A percentile compares a stretch with the other conserved stretches of the same genome.
phyloP scores from a whole-genome alignment of 2,329 filamentous ascomycete genomes.

The Neoascochyta sp. region DNA sequence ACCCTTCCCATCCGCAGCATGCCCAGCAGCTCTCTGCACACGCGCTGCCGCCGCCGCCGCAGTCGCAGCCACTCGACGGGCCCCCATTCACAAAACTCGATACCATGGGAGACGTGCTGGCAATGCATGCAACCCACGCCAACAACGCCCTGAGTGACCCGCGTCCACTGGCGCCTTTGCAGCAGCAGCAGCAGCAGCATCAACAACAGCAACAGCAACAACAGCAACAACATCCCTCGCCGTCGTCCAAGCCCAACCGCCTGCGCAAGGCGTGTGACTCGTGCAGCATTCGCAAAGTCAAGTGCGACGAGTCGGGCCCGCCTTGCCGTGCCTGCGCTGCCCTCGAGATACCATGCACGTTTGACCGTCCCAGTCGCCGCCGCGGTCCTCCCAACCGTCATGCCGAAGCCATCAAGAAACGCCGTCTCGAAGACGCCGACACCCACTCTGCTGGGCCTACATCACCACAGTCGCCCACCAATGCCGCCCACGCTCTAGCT shows the following conservation, averaged over 20 bases:
- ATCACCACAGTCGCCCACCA: constrained; percentile 50
- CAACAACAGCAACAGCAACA: constrained; percentile 12
- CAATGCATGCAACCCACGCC: constrained; percentile 36
- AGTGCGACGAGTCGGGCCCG: constrained; percentile 63
- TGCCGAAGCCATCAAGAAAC: constrained; percentile 63
- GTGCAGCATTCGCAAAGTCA: constrained; percentile 43
- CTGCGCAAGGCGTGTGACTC: constrained; percentile 43
- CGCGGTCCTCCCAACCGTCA: constrained; percentile 64
- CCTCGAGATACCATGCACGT: constrained; percentile 65
- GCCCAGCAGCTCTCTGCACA: constrained; percentile 8
- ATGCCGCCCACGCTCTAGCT: constrained; percentile 52
- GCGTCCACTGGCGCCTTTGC: constrained; percentile 13
- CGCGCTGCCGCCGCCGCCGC: constrained; percentile 3
- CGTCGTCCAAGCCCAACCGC: constrained; percentile 34
- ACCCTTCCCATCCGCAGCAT: too few species aligned
- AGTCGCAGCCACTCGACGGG: background rate
- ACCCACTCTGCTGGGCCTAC: constrained; percentile 41
- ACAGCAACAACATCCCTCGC: constrained; percentile 13
- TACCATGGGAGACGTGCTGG: constrained; percentile 36
- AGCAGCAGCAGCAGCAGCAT: constrained; percentile 4
- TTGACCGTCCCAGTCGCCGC: constrained; percentile 59
- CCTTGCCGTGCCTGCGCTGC: constrained; percentile 63
- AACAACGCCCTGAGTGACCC: constrained; percentile 32
- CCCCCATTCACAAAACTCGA: constrained; percentile 34
- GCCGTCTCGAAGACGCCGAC: constrained; percentile 49